phyloP scores from a whole-genome alignment of 2,329 filamentous ascomycete genomes.

The Cylindrodendrum hubeiense region DNA sequence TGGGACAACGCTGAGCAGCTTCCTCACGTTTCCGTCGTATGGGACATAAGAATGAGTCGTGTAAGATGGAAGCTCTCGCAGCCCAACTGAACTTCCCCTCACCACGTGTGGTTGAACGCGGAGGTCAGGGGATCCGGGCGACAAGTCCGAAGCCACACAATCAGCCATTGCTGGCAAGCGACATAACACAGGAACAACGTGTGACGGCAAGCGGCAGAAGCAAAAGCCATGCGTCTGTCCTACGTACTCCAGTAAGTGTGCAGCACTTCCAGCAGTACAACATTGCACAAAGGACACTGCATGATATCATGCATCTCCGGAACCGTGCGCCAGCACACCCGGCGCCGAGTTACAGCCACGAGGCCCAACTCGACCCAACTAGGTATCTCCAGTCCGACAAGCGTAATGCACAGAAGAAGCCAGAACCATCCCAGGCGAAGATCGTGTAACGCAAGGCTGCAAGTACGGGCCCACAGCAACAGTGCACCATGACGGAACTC shows the following conservation, averaged over 20 bases:
- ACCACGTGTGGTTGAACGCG: neutral
- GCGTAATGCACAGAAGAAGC: neutral
- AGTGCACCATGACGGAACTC: neutral
- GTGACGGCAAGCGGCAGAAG: neutral
- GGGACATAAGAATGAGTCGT: neutral
- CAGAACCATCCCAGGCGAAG: neutral
- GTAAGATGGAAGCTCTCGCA: neutral
- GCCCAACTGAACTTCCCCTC: neutral
- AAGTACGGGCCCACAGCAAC: neutral
- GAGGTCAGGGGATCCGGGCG: neutral
- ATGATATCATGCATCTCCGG: neutral
- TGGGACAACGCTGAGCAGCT: slow-evolving; percentile 35
- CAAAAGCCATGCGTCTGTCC: neutral
- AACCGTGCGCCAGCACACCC: neutral
- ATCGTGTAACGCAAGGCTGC: neutral
- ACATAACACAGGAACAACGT: neutral
- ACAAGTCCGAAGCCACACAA: neutral
- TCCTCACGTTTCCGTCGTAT: slow-evolving; percentile 24
- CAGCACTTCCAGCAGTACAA: neutral
- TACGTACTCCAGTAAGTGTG: neutral
- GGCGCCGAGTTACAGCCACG: neutral
- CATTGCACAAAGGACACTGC: neutral
- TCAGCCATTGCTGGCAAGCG: neutral
- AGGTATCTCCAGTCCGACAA: neutral
- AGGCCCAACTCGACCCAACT: neutral